Percentiles rank a stretch among this genome's conserved stretches.
These are phyloP conservation scores for Psidium friedrichsthalianum DNA, from an alignment of 345 rosid genomes.

Conservation along the genomic window DNA sequence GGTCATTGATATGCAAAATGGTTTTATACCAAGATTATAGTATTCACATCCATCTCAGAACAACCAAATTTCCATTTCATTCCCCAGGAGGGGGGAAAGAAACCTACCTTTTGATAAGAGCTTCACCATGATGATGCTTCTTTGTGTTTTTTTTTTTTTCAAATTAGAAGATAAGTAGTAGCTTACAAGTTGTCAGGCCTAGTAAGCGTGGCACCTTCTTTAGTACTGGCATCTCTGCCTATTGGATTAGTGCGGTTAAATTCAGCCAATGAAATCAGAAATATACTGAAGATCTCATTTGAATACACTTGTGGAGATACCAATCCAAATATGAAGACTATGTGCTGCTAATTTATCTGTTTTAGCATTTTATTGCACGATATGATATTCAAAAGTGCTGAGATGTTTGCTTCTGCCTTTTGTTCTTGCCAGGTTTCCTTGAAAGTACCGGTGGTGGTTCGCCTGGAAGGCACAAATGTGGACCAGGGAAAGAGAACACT, in stretches of 20 bases:
- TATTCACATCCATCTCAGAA: background rate
- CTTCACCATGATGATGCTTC: background rate
- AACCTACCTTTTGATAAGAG: background rate
- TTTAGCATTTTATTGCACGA: background rate
- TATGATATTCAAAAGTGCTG: background rate
- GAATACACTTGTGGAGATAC: background rate
- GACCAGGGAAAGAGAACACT: constrained; percentile 87
- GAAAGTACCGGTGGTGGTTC: constrained; percentile 61
- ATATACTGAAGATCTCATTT: background rate
- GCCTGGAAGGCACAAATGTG: constrained; percentile 38
- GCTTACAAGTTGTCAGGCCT: background rate
- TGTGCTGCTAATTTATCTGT: background rate
- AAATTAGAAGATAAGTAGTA: background rate
- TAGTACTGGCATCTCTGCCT: background rate
- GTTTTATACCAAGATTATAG: background rate
- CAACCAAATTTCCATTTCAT: background rate
- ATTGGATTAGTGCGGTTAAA: background rate
- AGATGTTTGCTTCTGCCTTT: background rate
- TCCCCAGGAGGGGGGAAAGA: background rate
- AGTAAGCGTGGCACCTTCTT: background rate
- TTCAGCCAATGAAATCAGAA: background rate
- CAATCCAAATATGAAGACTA: background rate
- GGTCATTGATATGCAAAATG: background rate
- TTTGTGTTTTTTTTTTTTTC: background rate
- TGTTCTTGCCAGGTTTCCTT: constrained; percentile 50